Percentiles rank a stretch among this genome's conserved stretches.
Conservation (phyloP, 257 asterid species). For the Scutellaria barbata region DNA sequence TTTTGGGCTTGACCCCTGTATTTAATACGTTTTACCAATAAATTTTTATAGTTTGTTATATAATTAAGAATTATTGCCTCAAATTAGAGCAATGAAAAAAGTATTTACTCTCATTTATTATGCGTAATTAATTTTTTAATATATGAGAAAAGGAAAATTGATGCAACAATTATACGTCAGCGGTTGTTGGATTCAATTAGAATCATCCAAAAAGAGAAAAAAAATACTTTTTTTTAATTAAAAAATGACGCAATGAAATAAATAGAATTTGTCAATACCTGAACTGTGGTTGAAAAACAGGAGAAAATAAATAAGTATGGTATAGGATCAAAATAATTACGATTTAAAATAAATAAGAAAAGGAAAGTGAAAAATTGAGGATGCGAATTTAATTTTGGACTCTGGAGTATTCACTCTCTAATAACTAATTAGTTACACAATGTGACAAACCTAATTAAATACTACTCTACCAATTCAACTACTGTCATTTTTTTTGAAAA, state of each 20-base stretch:
- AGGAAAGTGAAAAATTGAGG: background rate
- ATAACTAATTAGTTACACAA: conserved; percentile 12
- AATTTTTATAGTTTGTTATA: too few relatives aligned
- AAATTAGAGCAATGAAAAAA: too few relatives aligned
- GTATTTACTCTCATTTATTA: too few relatives aligned
- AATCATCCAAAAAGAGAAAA: background rate
- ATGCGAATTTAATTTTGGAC: background rate
- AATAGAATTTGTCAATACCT: conserved; percentile 3
- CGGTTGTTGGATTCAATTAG: conserved; percentile 25
- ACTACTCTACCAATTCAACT: background rate
- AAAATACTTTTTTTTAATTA: background rate
- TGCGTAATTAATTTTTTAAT: too few relatives aligned
- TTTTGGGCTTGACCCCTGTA: background rate
- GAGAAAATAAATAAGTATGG: background rate
- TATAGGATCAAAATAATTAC: background rate
- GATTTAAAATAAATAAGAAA: background rate
- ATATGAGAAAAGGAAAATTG: background rate
- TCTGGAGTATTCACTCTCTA: background rate
- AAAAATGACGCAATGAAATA: background rate
- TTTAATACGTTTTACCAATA: too few relatives aligned
- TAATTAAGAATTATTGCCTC: too few relatives aligned
- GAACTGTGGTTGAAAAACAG: conserved; percentile 19
- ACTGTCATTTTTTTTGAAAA: too few relatives aligned
- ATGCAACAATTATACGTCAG: background rate
- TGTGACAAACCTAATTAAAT: conserved; percentile 19